Evolutionary conservation across 371 early-diverging fungal species (phyloP).

Genomic region (Rhizopus sp.): DNA sequence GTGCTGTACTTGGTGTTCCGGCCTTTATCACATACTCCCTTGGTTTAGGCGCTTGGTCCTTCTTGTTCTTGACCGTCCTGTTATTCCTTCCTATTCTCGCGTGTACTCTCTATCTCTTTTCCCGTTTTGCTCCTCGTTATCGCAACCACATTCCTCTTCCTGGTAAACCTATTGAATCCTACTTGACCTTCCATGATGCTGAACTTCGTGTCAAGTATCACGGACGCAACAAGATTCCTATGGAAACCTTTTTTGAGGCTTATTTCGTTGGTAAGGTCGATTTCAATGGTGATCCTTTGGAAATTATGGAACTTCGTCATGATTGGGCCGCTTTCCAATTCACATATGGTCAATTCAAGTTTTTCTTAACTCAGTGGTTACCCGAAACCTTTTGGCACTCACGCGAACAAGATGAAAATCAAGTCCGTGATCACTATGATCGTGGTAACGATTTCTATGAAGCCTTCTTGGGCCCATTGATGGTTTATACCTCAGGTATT

Average conservation of each 20-base stretch:
- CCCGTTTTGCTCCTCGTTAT: constrained; percentile 67
- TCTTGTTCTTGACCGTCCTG: constrained; percentile 60
- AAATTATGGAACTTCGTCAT: constrained; percentile 88
- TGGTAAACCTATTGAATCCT: constrained; percentile 78
- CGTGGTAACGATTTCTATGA: constrained; percentile 97
- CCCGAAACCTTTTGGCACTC: constrained; percentile 96
- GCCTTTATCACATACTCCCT: constrained; percentile 58
- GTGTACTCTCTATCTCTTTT: constrained; percentile 61
- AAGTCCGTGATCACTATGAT: constrained; percentile 97
- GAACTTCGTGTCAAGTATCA: constrained; percentile 71
- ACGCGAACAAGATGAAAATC: constrained; percentile 93
- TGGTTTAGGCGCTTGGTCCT: constrained; percentile 59
- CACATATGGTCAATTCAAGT: constrained; percentile 83
- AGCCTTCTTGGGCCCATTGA: constrained; percentile 90
- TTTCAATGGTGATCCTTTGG: constrained; percentile 85
- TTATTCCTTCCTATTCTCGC: constrained; percentile 73
- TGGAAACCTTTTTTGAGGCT: constrained; percentile 94
- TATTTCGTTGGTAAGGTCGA: constrained; percentile 96
- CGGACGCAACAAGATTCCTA: constrained; percentile 88
- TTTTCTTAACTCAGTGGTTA: constrained; percentile 93
- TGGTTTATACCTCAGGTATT: constrained; percentile 96
- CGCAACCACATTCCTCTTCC: constrained; percentile 78
- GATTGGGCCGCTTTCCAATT: constrained; percentile 93
- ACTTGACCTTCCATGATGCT: constrained; percentile 86
- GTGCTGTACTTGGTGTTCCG: constrained; percentile 60